Evolutionary conservation across 176 grass and related monocot genomes (phyloP).

Genomic region (barley (Hordeum vulgare)): MorexV3_pseudomolecules_assembly NC_058521.1:528738392-528738891

Average conservation of each 20-base stretch:
- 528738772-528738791: constrained; percentile 28
- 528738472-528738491: constrained; percentile 14
- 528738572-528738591: constrained; percentile 14
- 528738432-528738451: background rate
- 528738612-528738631: background rate
- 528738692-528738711: constrained; percentile 36
- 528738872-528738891: constrained; percentile 20
- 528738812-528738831: constrained; percentile 21
- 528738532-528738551: background rate
- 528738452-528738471: constrained; percentile 20
- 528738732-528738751: constrained; percentile 9
- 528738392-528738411: constrained; percentile 36
- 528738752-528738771: constrained; percentile 9
- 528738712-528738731: constrained; percentile 29
- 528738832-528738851: constrained; percentile 26
- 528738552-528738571: constrained; percentile 37
- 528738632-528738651: constrained; percentile 25
- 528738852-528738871: constrained; percentile 25
- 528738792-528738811: constrained; percentile 24
- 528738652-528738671: constrained; percentile 25
- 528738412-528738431: constrained; percentile 19
- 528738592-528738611: background rate
- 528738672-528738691: constrained; percentile 27
- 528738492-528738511: constrained; percentile 23
- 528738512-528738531: constrained; percentile 28